Conservation (phyloP, 371 early-diverging fungal genomes). For the Hamiltosporidium tvaerminnensis region DNA sequence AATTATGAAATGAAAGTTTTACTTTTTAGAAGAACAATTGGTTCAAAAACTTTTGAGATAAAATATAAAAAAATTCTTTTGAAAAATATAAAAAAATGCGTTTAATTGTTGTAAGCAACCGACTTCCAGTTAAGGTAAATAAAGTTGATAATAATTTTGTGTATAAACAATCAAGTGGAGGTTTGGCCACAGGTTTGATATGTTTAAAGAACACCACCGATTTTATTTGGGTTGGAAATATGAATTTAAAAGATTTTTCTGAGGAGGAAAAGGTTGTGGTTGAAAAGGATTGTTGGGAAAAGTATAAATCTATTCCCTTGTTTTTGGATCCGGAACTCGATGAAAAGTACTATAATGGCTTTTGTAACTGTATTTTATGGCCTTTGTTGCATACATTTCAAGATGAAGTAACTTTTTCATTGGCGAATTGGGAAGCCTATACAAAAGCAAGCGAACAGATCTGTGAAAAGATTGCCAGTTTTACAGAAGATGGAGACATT, state of each 20-base stretch:
- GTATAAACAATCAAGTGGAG: constrained; percentile 79
- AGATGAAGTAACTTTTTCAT: constrained; percentile 77
- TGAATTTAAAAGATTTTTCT: constrained; percentile 57
- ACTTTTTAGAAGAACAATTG: too few relatives aligned
- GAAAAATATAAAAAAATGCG: constrained; percentile 1
- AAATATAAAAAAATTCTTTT: too few relatives aligned
- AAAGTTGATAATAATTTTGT: constrained; percentile 56
- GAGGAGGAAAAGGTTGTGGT: constrained; percentile 63
- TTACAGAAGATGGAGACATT: constrained; percentile 71
- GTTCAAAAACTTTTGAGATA: too few relatives aligned
- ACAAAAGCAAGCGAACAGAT: constrained; percentile 71
- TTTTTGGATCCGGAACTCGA: constrained; percentile 83
- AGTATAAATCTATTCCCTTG: constrained; percentile 78
- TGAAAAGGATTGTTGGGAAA: constrained; percentile 58
- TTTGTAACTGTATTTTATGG: constrained; percentile 83
- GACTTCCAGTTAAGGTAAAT: constrained; percentile 83
- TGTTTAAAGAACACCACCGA: constrained; percentile 76
- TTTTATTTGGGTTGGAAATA: constrained; percentile 97
- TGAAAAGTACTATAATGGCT: constrained; percentile 89
- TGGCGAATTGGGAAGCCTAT: constrained; percentile 81
- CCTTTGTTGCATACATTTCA: constrained; percentile 93
- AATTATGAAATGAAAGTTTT: too few relatives aligned
- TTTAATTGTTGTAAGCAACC: constrained; percentile 91
- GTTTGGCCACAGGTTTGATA: constrained; percentile 81
- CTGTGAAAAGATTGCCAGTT: constrained; percentile 64